Evolutionary conservation across 2,329 filamentous ascomycete species (phyloP).

Genomic region (Acarospora socialis): DNA sequence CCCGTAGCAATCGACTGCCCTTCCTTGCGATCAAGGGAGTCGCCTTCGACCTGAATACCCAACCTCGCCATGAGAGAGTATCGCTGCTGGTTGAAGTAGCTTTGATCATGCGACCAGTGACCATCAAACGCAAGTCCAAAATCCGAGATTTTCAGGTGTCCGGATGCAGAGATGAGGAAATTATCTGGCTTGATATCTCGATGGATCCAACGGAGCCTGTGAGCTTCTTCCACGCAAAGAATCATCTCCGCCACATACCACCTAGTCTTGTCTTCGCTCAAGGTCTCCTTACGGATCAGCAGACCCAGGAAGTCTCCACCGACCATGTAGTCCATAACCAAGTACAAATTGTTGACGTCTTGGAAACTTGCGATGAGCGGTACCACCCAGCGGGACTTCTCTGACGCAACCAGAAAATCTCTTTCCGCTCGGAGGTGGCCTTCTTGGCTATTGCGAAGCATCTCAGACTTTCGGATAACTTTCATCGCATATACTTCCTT

Average conservation of each 20-base stretch:
- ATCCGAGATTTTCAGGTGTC: slow-evolving; percentile 89
- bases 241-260: slow-evolving; percentile 97
- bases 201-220: slow-evolving; percentile 80
- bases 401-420: slow-evolving; percentile 79
- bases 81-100: slow-evolving; percentile 72
- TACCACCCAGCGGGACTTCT: slow-evolving; percentile 82
- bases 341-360: slow-evolving; percentile 67
- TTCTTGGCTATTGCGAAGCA: slow-evolving; percentile 83
- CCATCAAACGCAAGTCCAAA: slow-evolving; percentile 93
- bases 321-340: slow-evolving; percentile 98
- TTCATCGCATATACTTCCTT: slow-evolving; percentile 86
- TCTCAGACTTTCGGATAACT: slow-evolving; percentile 83
- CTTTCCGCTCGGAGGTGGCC: slow-evolving; percentile 82
- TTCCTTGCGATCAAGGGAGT: slow-evolving; percentile 53
- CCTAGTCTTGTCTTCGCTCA: slow-evolving; percentile 62
- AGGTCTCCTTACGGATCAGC: slow-evolving; percentile 68
- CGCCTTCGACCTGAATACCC: slow-evolving; percentile 58
- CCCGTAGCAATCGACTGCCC: slow-evolving; percentile 27
- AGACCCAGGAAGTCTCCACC: slow-evolving; percentile 87
- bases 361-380: slow-evolving; percentile 81
- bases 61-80: slow-evolving; percentile 66
- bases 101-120: slow-evolving; percentile 82
- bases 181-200: slow-evolving; percentile 96
- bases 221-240: slow-evolving; percentile 81
- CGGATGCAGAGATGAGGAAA: slow-evolving; percentile 75